Percentiles rank a stretch among this genome's conserved stretches.
These are phyloP conservation scores for Lactarius hengduanensis DNA, from an alignment of 768 basidiomycete genomes.

Conservation along the genomic window DNA sequence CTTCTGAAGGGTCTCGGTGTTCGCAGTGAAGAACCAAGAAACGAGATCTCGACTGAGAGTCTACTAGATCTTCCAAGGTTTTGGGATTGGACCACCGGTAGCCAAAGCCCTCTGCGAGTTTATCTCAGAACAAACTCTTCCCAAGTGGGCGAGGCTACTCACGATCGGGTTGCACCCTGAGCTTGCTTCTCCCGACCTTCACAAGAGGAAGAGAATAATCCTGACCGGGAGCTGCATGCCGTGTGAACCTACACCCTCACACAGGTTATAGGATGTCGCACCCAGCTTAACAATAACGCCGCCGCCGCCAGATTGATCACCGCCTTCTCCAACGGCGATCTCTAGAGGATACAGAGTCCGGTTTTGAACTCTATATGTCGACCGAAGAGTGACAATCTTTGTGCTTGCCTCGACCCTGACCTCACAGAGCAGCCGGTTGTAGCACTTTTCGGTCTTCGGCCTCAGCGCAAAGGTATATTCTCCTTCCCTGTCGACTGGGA, in stretches of 20 bases:
- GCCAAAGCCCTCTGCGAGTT: constrained; percentile 83
- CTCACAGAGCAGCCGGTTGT: constrained; percentile 83
- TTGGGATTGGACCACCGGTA: constrained; percentile 90
- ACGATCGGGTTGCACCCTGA: constrained; percentile 93
- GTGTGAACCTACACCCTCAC: neutral
- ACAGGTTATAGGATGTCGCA: constrained; percentile 1
- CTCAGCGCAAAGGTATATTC: constrained; percentile 87
- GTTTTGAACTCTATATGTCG: constrained; percentile 90
- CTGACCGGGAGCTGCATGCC: constrained; percentile 67
- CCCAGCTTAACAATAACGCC: constrained; percentile 74
- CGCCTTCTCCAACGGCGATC: constrained; percentile 82
- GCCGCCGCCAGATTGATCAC: constrained; percentile 76
- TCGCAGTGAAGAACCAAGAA: constrained; percentile 81
- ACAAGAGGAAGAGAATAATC: constrained; percentile 90
- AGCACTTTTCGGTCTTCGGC: constrained; percentile 70
- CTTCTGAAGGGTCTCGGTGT: constrained; percentile 75
- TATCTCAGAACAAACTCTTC: neutral
- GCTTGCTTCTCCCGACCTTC: constrained; percentile 74
- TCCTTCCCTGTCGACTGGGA: constrained; percentile 93
- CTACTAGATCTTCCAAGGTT: constrained; percentile 85
- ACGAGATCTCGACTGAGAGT: constrained; percentile 43
- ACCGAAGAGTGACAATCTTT: constrained; percentile 91
- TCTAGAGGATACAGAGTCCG: constrained; percentile 89
- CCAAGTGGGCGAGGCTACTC: constrained; percentile 35
- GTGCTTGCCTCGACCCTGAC: constrained; percentile 88